Base-by-base conservation (phyloP, 2,329 filamentous ascomycete species). In the Fusarium sp. region DNA sequence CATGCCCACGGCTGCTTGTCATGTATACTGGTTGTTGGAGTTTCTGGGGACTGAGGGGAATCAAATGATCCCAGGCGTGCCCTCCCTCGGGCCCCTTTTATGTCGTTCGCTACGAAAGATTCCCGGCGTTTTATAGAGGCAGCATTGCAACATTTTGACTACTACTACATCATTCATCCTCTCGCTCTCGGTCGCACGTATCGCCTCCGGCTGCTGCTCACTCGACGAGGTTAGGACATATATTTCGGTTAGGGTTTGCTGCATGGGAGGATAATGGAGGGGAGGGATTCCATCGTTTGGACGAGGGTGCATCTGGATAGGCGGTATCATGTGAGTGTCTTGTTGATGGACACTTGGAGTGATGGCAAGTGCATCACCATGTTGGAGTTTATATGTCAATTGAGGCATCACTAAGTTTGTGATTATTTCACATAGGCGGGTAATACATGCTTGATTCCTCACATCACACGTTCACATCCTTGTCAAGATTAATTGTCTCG, bases 91-190 rank as follows among this genome's bases (percentile, higher is more conserved):
- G 31, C 58, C 40, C 36, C 8, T 51, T 63, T 60, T 67, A 57
- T 69, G 62, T 71, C 69, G 53, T 71, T 71, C 69, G 68, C 40
- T 71, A 69, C 42, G 56, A 71, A 46, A 71, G 27, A 67, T 71
- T 69, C 65, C 68, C 65, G 69, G 69, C 68, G 69, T 71, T 46
- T 70, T 59, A 67, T 69, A 71, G 65, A 71, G 69, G 68, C 65
- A 69, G 65, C 69, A 71, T 71, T 59, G 59, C 61, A 61, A 61
- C 62, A 58, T 66, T 33, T 50, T 50, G 44, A 42, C 58, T 40
- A 44, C 53, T 34, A 42, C 58, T 34, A 44, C 56, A 59, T 53
- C 46, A 64, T 67, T 60, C 65, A 58, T 69, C 62, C 65, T 67
- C 44, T 65, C 64, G 42, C 57, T 61, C 40, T 64, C 46, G 40